Percentiles rank a stretch among this genome's conserved stretches.
Conservation (phyloP, 2,329 filamentous ascomycete species). For the Pseudohalonectria lignicola region DNA sequence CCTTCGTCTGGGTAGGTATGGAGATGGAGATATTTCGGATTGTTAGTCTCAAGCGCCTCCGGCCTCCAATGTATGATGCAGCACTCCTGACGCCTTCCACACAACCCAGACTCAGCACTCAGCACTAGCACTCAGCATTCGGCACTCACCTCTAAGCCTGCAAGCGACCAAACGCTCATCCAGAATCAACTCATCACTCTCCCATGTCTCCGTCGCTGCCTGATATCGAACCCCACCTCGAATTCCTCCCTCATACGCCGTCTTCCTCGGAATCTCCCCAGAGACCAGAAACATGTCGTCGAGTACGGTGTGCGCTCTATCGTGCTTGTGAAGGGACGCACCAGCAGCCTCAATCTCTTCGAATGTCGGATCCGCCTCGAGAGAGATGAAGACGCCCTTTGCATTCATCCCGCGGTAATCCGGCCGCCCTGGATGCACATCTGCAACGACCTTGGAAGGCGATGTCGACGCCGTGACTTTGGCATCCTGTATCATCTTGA, state of each 20-base stretch:
- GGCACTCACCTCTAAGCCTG: constrained; percentile 33
- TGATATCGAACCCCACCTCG: constrained; percentile 31
- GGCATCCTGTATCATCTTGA: constrained; percentile 32
- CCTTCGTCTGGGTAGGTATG: constrained; percentile 26
- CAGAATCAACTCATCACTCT: constrained; percentile 33
- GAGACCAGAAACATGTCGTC: constrained; percentile 41
- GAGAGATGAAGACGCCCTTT: constrained; percentile 26
- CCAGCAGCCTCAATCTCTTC: constrained; percentile 32
- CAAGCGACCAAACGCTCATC: constrained; percentile 44
- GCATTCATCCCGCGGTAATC: constrained; percentile 35
- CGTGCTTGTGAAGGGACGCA: constrained; percentile 23
- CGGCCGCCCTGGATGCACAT: constrained; percentile 41
- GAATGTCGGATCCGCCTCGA: constrained; percentile 41
- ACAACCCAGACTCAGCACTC: no score
- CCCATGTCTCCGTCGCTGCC: constrained; percentile 26
- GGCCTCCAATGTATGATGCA: no score
- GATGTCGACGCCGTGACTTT: constrained; percentile 11
- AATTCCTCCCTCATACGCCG: constrained; percentile 36
- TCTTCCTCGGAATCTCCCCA: constrained; percentile 37
- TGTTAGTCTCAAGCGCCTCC: no score
- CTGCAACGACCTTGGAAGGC: constrained; percentile 22
- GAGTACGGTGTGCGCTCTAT: constrained; percentile 30
- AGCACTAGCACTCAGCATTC: no score
- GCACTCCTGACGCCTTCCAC: no score
- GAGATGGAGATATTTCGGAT: not conserved